Conservation (phyloP, 1,284 basidiomycete genomes). For the Pyrrhoderma noxium region DNA sequence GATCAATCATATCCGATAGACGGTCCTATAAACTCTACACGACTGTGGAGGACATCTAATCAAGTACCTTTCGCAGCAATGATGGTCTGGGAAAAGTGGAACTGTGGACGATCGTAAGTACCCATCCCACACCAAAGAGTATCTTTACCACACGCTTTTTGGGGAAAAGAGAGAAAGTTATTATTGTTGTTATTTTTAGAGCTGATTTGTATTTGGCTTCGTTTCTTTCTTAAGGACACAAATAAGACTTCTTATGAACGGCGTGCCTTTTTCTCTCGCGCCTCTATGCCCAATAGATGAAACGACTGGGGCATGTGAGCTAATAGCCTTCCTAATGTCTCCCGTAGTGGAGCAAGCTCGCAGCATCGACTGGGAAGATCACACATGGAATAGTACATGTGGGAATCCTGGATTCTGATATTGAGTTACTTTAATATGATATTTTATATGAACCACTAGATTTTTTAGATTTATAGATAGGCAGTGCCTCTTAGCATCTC, state of each 20-base stretch:
- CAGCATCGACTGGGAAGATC: constrained; percentile 27
- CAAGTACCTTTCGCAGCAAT: constrained; percentile 40
- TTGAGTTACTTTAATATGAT: too few relatives aligned
- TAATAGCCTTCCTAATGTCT: constrained; percentile 29
- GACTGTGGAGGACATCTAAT: constrained; percentile 35
- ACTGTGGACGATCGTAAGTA: constrained; percentile 27
- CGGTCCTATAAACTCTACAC: constrained; percentile 27
- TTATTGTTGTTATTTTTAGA: too few relatives aligned
- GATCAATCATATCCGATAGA: constrained; percentile 18
- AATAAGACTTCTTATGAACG: constrained; percentile 39
- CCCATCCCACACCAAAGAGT: not conserved
- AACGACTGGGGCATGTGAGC: constrained; percentile 32
- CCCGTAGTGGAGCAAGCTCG: constrained; percentile 26
- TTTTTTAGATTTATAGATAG: too few relatives aligned
- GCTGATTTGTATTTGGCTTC: too few relatives aligned
- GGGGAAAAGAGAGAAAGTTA: not conserved
- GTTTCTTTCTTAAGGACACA: constrained; percentile 30
- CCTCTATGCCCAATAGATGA: constrained; percentile 24
- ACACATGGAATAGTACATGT: constrained; percentile 34
- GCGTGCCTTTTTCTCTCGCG: constrained; percentile 33
- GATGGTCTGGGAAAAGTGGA: constrained; percentile 42
- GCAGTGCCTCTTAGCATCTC: too few relatives aligned
- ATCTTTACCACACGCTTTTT: not conserved
- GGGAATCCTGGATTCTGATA: constrained; percentile 24
- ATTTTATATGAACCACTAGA: too few relatives aligned